These are phyloP conservation scores for Colletotrichum cuscutae DNA, from an alignment of 2,329 filamentous ascomycete species.

Conservation along the genomic window DNA sequence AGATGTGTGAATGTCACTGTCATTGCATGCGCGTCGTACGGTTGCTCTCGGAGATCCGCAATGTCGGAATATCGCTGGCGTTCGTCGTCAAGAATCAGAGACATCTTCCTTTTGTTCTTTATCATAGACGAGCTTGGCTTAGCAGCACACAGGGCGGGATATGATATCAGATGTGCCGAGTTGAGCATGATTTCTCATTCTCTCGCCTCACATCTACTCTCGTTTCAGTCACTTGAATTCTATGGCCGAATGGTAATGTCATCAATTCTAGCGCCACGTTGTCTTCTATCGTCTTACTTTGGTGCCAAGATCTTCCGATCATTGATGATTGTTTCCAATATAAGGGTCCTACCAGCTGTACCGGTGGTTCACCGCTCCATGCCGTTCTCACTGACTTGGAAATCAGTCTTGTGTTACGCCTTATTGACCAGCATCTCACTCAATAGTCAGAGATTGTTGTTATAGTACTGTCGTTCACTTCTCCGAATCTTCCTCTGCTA, in stretches of 20 bases:
- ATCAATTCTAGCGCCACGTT: background rate
- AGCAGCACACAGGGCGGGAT: background rate
- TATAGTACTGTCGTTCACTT: no score
- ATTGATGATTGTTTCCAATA: background rate
- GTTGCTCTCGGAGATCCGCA: background rate
- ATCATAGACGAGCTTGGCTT: background rate
- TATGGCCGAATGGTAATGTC: background rate
- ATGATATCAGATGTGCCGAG: background rate
- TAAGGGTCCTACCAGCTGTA: background rate
- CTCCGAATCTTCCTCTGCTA: no score
- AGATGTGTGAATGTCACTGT: constrained; percentile 3
- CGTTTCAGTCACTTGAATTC: background rate
- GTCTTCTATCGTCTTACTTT: background rate
- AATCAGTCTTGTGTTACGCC: background rate
- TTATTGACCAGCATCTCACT: no score
- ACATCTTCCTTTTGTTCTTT: background rate
- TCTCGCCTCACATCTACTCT: background rate
- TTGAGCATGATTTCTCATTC: background rate
- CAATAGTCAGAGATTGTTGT: no score
- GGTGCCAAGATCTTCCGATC: no score
- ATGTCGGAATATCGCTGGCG: background rate
- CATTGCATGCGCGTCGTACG: background rate
- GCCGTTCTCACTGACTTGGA: background rate
- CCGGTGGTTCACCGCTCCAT: background rate
- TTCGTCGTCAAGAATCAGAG: background rate